Percentiles rank a stretch among this genome's conserved stretches.
phyloP scores from a whole-genome alignment of 2,329 filamentous ascomycete genomes.

The Kalmusia sp. region DNA sequence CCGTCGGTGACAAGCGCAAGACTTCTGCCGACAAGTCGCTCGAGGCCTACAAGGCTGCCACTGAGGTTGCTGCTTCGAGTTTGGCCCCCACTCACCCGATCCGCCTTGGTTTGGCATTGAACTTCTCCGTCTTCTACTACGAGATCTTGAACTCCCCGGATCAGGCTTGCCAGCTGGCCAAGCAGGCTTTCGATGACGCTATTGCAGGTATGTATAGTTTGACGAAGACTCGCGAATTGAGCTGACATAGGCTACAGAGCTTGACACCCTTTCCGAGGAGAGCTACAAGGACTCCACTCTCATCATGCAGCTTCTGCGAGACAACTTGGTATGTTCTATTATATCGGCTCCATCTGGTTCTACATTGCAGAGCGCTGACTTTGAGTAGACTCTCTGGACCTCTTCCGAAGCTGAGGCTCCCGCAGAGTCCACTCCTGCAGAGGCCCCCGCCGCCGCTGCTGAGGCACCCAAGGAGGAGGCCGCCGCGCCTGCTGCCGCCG shows the following conservation, averaged over 20 bases:
- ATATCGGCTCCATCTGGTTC: not conserved
- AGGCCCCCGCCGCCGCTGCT: conserved; percentile 64
- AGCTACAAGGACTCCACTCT: conserved; percentile 99
- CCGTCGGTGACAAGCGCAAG: conserved; percentile 93
- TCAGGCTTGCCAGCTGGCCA: conserved; percentile 96
- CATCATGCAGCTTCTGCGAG: conserved; percentile 97
- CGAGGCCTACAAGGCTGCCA: conserved; percentile 95
- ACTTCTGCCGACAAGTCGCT: conserved; percentile 90
- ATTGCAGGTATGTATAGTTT: conserved; percentile 72
- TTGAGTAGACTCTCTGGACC: conserved; percentile 89
- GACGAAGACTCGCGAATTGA: conserved; percentile 1
- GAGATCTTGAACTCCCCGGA: conserved; percentile 99
- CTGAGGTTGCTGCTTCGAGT: conserved; percentile 87
- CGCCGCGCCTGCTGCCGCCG: conserved; percentile 51
- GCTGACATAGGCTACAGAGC: conserved; percentile 65
- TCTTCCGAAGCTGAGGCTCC: conserved; percentile 94
- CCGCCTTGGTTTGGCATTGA: conserved; percentile 87
- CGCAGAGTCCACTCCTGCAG: conserved; percentile 60
- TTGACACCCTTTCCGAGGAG: conserved; percentile 96
- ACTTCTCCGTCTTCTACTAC: conserved; percentile 99
- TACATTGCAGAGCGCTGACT: conserved; percentile 31
- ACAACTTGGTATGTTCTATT: conserved; percentile 76
- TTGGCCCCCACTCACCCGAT: conserved; percentile 92
- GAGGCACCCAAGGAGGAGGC: conserved; percentile 54
- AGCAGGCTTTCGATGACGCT: conserved; percentile 94